Percentiles rank a stretch among this genome's conserved stretches.
Evolutionary conservation across 805 yeast species (phyloP).

Genomic region (Schwanniomyces pseudopolymorphus): DNA sequence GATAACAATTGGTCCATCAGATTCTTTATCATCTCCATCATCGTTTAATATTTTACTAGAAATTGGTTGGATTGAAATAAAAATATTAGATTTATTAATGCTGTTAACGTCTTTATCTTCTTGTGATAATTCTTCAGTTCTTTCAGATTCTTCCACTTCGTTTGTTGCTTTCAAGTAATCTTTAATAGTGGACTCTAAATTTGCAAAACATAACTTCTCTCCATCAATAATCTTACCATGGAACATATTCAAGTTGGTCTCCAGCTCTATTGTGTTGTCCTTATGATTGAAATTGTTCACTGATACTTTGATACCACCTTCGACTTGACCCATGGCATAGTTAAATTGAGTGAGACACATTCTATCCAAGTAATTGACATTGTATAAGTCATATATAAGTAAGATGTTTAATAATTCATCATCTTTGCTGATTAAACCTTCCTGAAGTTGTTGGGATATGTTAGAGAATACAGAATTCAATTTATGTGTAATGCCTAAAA

Average conservation of each 20-base stretch:
- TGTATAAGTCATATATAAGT: conserved; percentile 63
- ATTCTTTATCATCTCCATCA: conserved; percentile 9
- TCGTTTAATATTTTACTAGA: conserved; percentile 32
- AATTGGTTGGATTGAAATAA: conserved; percentile 68
- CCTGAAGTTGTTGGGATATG: conserved; percentile 43
- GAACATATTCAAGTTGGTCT: conserved; percentile 63
- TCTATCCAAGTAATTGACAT: conserved; percentile 48
- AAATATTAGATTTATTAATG: conserved; percentile 56
- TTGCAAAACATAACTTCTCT: conserved; percentile 84
- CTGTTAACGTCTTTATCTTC: conserved; percentile 12
- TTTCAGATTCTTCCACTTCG: conserved; percentile 23
- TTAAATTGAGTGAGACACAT: conserved; percentile 56
- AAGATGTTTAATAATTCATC: conserved; percentile 42
- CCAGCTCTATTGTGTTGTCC: conserved; percentile 17
- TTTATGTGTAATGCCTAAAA: conserved; percentile 23
- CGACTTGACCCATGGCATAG: conserved; percentile 69
- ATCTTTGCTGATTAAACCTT: conserved; percentile 59
- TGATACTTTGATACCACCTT: conserved; percentile 68
- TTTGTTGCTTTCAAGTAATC: conserved; percentile 30
- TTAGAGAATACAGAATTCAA: conserved; percentile 32
- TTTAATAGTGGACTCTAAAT: conserved; percentile 72
- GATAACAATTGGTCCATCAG: conserved; percentile 34
- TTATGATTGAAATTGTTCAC: conserved; percentile 48
- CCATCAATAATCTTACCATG: conserved; percentile 79
- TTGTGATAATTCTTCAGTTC: conserved; percentile 15